Evolutionary conservation across 2,329 filamentous ascomycete species (phyloP), one percentile per base, ranked within the genome.

Genomic region (Aureobasidium subglaciale): DNA sequence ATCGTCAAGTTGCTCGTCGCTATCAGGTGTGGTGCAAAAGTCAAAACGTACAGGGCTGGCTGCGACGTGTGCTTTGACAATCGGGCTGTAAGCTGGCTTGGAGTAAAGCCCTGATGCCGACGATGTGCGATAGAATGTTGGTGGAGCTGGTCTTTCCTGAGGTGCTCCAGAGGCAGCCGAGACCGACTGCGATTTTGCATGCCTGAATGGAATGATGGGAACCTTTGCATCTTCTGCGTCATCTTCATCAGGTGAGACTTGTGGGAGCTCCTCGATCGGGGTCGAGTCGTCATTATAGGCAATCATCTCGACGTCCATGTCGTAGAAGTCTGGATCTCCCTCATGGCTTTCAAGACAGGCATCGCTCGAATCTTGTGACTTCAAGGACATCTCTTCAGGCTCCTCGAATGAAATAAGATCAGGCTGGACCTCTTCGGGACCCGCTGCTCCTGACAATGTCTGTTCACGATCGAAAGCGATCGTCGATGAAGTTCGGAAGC

Each of bases 91-190:
- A 22, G 50, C 50, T 5, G 38, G 37, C 15, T 54, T 54, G 50
- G 50, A 54, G 22, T 42, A 54, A 37, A 34, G 29, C 45, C 15
- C 52, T 30, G 18, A 46, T 6, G 22, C 27, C 41, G 41, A 45
- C 6, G 50, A 45, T 32, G 29, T 42, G 40, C 32, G 61, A 58
- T 25, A 60, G 59, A 40, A 61, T 56, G 7, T 59, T 56, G 25
- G 34, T 35, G n/a, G 62, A 29, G 43, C 15, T 10, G 30, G 13
- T 10, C 22, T 24, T 22, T 48, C 54, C 16, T 41, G 42, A 34
- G 25, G 9, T 2, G 34, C 6, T 59, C 57, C 25, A 40, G 56
- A 22, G 30, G 55, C 5, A 40, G 22, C 35, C n/a, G 58, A 29
- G 16, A 58, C 18, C n/a, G 45, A 52, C 37, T 45, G 18, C 22